A percentile compares a stretch with the other conserved stretches of the same genome.
Evolutionary conservation across 345 rosid genomes (phyloP).

Genomic region (Sapria himalayana): DNA sequence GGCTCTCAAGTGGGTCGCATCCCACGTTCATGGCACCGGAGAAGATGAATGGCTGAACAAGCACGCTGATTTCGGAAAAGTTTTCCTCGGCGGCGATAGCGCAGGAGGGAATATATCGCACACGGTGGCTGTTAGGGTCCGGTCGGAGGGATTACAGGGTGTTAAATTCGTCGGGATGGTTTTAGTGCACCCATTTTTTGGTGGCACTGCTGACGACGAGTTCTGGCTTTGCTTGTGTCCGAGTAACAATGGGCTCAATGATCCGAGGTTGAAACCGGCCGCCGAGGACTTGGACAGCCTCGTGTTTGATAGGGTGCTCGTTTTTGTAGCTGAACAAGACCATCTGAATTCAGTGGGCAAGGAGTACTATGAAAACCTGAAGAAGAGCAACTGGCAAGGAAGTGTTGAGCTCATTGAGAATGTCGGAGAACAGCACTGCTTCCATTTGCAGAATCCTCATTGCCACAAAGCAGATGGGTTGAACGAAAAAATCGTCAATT

Average conservation of each 20-base stretch:
- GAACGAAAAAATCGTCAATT: slow-evolving; percentile 7
- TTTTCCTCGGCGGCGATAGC: slow-evolving; percentile 14
- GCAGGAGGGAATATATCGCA: slow-evolving; percentile 15
- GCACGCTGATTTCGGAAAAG: slow-evolving; percentile 8
- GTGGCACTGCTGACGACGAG: slow-evolving; percentile 7
- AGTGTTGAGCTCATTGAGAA: slow-evolving; percentile 14
- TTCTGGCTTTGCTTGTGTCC: slow-evolving; percentile 7
- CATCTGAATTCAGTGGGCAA: slow-evolving; percentile 11
- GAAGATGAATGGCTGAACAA: slow-evolving; percentile 8
- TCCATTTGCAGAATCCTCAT: slow-evolving; percentile 8
- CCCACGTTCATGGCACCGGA: slow-evolving; percentile 3
- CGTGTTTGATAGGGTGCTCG: slow-evolving; percentile 12
- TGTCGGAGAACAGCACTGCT: slow-evolving; percentile 17
- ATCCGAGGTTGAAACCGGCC: slow-evolving; percentile 11
- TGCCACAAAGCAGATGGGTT: slow-evolving; percentile 10
- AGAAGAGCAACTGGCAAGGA: slow-evolving; percentile 16
- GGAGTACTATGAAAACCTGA: slow-evolving; percentile 9
- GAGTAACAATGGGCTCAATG: slow-evolving; percentile 12
- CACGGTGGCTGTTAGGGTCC: slow-evolving; percentile 8
- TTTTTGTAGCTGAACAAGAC: slow-evolving; percentile 18
- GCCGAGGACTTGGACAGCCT: slow-evolving; percentile 13
- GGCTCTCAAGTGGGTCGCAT: slow-evolving; percentile 17
- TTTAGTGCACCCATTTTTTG: slow-evolving; percentile 15
- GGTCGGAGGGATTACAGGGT: slow-evolving; percentile 3
- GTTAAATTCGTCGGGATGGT: slow-evolving; percentile 11